Percentiles rank a stretch among this genome's conserved stretches.
These are phyloP conservation scores for Mucor mucedo DNA, from an alignment of 371 early-diverging fungal genomes.

Conservation along the genomic window DNA sequence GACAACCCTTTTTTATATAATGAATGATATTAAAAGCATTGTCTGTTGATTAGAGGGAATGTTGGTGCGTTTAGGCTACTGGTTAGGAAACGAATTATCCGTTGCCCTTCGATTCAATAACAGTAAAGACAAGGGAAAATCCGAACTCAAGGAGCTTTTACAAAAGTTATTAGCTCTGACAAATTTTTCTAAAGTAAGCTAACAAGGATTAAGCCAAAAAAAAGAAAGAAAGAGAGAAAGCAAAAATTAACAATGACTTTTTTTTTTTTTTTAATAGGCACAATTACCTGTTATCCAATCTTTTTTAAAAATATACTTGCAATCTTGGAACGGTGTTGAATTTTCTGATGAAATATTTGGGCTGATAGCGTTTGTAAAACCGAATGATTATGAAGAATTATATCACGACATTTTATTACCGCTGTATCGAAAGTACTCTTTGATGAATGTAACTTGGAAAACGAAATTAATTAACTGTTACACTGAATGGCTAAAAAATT, in stretches of 20 bases:
- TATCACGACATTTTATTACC: constrained; percentile 45
- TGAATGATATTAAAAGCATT: background rate
- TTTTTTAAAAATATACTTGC: constrained; percentile 50
- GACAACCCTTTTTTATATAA: background rate
- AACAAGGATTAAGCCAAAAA: background rate
- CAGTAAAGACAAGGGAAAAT: constrained; percentile 31
- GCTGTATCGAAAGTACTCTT: constrained; percentile 44
- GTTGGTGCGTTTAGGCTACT: constrained; percentile 51
- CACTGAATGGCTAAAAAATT: constrained; percentile 49
- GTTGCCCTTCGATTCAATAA: constrained; percentile 48
- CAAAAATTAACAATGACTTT: background rate
- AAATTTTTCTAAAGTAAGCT: constrained; percentile 49
- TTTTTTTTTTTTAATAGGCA: constrained; percentile 32
- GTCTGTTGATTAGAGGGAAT: constrained; percentile 10
- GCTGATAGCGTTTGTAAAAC: constrained; percentile 51
- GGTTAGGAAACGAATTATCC: constrained; percentile 53
- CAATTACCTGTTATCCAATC: constrained; percentile 53
- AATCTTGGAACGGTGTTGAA: constrained; percentile 60
- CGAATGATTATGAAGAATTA: constrained; percentile 41
- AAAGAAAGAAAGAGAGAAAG: constrained; percentile 1
- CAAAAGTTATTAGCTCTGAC: constrained; percentile 42
- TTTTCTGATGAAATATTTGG: constrained; percentile 54
- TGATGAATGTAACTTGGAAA: constrained; percentile 58
- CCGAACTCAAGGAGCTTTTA: constrained; percentile 42
- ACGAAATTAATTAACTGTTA: constrained; percentile 54